Percentiles rank a stretch among this genome's conserved stretches.
These are phyloP conservation scores for Colletotrichum filicis DNA, from an alignment of 2,329 filamentous ascomycete species.

Conservation along the genomic window DNA sequence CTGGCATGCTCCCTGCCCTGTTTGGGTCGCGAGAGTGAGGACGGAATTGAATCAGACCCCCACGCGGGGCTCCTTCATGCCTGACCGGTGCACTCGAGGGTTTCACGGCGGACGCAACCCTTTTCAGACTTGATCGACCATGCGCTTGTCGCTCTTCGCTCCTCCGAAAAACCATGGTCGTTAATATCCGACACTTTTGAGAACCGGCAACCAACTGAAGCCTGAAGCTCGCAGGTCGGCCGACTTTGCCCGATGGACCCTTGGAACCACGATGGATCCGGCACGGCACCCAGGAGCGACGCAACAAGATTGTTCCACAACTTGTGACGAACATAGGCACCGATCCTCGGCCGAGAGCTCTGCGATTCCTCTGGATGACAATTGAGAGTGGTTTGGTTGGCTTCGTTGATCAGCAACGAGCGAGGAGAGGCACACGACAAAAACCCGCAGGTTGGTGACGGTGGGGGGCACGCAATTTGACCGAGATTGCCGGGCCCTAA, in stretches of 20 bases:
- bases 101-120: conserved; percentile 26
- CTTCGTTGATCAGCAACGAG: conserved; percentile 18
- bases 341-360: conserved; percentile 22
- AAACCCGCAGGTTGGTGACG: conserved; percentile 14
- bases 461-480: conserved; percentile 32
- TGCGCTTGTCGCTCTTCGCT: conserved; percentile 8
- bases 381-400: conserved; percentile 26
- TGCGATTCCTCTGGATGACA: conserved; percentile 25
- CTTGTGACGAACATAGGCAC: not conserved
- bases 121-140: conserved; percentile 33
- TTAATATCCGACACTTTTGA: conserved; percentile 25
- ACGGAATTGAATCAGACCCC: conserved; percentile 25
- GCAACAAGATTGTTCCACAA: not conserved
- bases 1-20: conserved; percentile 25
- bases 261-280: not conserved
- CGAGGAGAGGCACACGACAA: conserved; percentile 19
- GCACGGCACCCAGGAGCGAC: not conserved
- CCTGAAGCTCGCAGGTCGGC: conserved; percentile 12
- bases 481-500: conserved; percentile 36
- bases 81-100: conserved; percentile 13
- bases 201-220: not conserved
- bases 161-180: conserved; percentile 22
- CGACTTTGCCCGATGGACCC: conserved; percentile 22
- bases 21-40: conserved; percentile 10
- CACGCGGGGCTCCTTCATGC: conserved; percentile 34